A percentile compares a stretch with the other conserved stretches of the same genome.
Evolutionary conservation across 2,329 filamentous ascomycete genomes (phyloP).

Genomic region (Colletotrichum liaoningense): DNA sequence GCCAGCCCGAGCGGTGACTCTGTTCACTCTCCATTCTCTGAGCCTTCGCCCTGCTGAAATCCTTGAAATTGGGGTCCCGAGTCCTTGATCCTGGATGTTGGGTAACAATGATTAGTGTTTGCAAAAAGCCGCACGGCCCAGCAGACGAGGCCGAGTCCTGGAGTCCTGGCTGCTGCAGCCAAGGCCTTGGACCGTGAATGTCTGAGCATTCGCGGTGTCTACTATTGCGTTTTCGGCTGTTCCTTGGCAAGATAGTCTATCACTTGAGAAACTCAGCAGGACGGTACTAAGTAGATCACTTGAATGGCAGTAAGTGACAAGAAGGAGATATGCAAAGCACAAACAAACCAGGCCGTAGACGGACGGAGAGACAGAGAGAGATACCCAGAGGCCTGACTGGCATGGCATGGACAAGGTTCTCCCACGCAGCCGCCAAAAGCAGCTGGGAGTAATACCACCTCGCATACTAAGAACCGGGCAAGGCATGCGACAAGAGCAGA

Average conservation of each 20-base stretch:
- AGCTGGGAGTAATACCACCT: background rate
- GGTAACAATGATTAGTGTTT: background rate
- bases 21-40: background rate
- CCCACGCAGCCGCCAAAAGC: background rate
- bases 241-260: too few species aligned
- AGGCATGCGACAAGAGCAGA: background rate
- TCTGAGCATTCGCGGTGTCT: background rate
- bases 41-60: background rate
- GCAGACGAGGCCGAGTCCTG: background rate
- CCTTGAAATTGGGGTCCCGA: background rate
- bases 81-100: background rate
- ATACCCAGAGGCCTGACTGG: background rate
- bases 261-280: too few species aligned
- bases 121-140: background rate
- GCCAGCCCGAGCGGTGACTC: background rate
- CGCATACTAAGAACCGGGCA: background rate
- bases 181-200: background rate
- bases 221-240: too few species aligned
- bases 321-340: too few species aligned
- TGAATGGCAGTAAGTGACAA: too few species aligned
- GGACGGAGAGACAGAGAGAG: background rate
- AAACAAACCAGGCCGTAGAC: too few species aligned
- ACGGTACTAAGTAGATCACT: too few species aligned
- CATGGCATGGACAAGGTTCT: slow-evolving; percentile 5
- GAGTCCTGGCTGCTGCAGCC: too few species aligned